Evolutionary conservation across 371 early-diverging fungal species (phyloP).

Genomic region (Mucor racemosus): DNA sequence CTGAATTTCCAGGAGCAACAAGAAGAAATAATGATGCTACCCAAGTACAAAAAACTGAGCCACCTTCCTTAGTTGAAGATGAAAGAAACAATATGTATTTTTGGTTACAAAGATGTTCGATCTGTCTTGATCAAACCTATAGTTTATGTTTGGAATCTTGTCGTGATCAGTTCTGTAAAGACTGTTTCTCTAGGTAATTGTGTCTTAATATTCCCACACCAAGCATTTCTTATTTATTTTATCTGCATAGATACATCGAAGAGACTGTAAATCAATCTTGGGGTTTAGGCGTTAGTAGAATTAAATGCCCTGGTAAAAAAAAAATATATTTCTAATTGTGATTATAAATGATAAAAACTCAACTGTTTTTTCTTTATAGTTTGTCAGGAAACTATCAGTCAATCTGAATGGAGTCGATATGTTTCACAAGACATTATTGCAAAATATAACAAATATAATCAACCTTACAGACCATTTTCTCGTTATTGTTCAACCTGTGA

Average conservation of each 20-base stretch:
- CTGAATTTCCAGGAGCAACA: conserved; percentile 11
- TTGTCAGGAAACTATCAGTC: conserved; percentile 59
- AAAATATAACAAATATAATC: conserved; percentile 65
- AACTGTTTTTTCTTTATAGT: conserved; percentile 34
- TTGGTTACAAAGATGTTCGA: conserved; percentile 69
- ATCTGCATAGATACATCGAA: conserved; percentile 57
- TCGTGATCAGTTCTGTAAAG: conserved; percentile 71
- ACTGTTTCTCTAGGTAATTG: conserved; percentile 66
- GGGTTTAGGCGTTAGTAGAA: conserved; percentile 66
- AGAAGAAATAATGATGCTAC: conserved; percentile 10
- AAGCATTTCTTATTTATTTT: neutral
- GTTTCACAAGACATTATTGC: conserved; percentile 44
- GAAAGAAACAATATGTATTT: conserved; percentile 59
- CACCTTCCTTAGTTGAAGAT: conserved; percentile 23
- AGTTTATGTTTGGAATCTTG: conserved; percentile 66
- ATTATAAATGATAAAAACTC: conserved; percentile 4
- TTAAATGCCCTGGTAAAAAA: conserved; percentile 61
- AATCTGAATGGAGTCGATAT: conserved; percentile 66
- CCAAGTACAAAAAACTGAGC: neutral
- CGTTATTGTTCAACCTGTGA: conserved; percentile 66
- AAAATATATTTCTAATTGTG: neutral
- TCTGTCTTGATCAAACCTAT: conserved; percentile 67
- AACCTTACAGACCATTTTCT: conserved; percentile 65
- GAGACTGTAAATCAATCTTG: conserved; percentile 68
- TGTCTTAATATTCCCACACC: conserved; percentile 10